Percentiles rank a stretch among this genome's conserved stretches.
Evolutionary conservation across 2,329 filamentous ascomycete species (phyloP).

Genomic region (Dothideomycetes sp.): DNA sequence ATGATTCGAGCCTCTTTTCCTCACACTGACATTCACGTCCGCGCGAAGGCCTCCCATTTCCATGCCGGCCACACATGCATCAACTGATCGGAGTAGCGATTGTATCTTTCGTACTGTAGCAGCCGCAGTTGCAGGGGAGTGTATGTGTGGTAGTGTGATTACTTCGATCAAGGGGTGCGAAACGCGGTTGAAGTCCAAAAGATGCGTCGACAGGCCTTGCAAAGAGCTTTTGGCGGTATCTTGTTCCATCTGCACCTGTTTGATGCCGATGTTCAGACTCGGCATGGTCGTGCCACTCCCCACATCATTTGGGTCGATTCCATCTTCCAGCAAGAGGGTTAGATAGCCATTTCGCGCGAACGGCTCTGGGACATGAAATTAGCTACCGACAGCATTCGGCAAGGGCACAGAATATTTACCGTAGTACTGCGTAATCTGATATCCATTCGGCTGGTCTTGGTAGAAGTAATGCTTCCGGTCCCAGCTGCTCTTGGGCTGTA

Average conservation of each 20-base stretch:
- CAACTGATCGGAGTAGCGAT: slow-evolving; percentile 63
- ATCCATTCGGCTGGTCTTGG: slow-evolving; percentile 92
- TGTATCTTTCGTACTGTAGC: slow-evolving; percentile 86
- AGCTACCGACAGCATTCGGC: background rate
- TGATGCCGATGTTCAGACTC: slow-evolving; percentile 63
- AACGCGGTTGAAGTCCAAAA: slow-evolving; percentile 89
- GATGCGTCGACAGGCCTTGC: slow-evolving; percentile 59
- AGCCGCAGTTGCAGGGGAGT: slow-evolving; percentile 76
- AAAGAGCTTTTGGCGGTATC: slow-evolving; percentile 91
- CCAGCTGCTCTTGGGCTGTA: slow-evolving; percentile 71
- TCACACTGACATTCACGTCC: slow-evolving; percentile 90
- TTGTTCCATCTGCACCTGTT: slow-evolving; percentile 94
- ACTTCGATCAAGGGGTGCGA: slow-evolving; percentile 89
- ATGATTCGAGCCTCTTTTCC: slow-evolving; percentile 35
- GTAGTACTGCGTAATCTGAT: slow-evolving; percentile 98
- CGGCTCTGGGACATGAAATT: slow-evolving; percentile 32
- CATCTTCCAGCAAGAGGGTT: slow-evolving; percentile 62
- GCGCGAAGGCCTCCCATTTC: slow-evolving; percentile 82
- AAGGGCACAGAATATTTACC: slow-evolving; percentile 27
- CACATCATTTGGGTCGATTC: slow-evolving; percentile 64
- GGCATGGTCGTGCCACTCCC: background rate
- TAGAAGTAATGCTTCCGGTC: slow-evolving; percentile 99
- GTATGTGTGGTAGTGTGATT: slow-evolving; percentile 82
- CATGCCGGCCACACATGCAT: slow-evolving; percentile 85
- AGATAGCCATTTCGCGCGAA: slow-evolving; percentile 61